These are phyloP conservation scores for Curvularia lunata DNA, from an alignment of 2,329 filamentous ascomycete species.

Conservation along the genomic window DNA sequence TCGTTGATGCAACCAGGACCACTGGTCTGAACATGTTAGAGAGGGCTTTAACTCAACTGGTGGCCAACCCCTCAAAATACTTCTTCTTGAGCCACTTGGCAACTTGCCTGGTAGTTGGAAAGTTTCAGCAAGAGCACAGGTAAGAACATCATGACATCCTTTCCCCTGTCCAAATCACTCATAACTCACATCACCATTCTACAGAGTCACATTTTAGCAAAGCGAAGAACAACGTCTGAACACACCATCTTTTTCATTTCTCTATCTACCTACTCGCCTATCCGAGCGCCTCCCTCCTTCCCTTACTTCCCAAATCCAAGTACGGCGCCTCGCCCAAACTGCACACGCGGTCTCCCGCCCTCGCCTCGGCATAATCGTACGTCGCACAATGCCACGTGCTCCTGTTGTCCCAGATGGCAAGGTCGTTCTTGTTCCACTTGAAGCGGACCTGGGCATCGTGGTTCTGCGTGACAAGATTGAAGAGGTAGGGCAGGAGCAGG, in stretches of 20 bases:
- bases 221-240: too few species aligned
- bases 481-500: constrained; percentile 51
- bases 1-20: too few species aligned
- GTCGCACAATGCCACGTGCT: constrained; percentile 66
- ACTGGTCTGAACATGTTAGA: too few species aligned
- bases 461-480: constrained; percentile 56
- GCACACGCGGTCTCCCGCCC: constrained; percentile 59
- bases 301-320: constrained; percentile 57
- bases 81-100: too few species aligned
- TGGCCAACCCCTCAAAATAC: too few species aligned
- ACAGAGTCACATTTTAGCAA: too few species aligned
- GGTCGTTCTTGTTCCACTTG: constrained; percentile 50
- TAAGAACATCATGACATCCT: too few species aligned
- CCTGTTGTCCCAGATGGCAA: constrained; percentile 71
- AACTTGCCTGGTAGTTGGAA: too few species aligned
- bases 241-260: neutral
- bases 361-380: constrained; percentile 66
- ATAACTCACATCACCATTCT: too few species aligned
- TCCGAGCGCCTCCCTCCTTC: constrained; percentile 8
- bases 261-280: neutral
- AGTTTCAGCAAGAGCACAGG: too few species aligned
- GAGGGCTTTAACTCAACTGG: too few species aligned
- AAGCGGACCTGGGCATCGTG: constrained; percentile 61
- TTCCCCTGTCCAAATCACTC: too few species aligned
- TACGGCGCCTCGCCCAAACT: constrained; percentile 64